A percentile compares a stretch with the other conserved stretches of the same genome.
Conservation (phyloP, 208 protist genomes). For the Wallacemonas sp. region DNA sequence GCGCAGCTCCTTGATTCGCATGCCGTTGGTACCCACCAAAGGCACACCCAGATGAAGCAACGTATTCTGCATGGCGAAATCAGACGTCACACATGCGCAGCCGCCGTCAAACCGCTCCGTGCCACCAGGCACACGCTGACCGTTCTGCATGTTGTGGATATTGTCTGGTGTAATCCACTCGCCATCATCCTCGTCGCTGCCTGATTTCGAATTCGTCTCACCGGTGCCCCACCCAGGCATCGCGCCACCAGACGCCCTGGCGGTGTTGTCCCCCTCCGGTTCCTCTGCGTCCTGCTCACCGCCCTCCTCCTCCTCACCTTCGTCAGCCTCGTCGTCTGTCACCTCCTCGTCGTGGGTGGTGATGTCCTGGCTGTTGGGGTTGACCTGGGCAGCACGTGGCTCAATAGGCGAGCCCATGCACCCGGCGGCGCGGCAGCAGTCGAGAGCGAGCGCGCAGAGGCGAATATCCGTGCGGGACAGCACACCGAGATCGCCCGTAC, state of each 20-base stretch:
- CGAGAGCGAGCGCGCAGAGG: conserved; percentile 80
- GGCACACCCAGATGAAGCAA: conserved; percentile 90
- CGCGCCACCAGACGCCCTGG: background rate
- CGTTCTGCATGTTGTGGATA: conserved; percentile 40
- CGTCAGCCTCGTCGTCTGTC: conserved; percentile 17
- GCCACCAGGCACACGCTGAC: conserved; percentile 5
- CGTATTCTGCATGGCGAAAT: conserved; percentile 96
- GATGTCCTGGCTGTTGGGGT: conserved; percentile 24
- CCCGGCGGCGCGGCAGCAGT: conserved; percentile 59
- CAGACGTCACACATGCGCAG: conserved; percentile 93
- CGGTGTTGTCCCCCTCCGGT: conserved; percentile 37
- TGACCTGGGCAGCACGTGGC: conserved; percentile 54
- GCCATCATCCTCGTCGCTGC: conserved; percentile 46
- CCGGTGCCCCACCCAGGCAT: conserved; percentile 25
- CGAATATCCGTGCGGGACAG: conserved; percentile 91
- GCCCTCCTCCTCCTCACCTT: conserved; percentile 30
- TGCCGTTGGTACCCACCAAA: conserved; percentile 83
- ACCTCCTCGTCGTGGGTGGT: conserved; percentile 13
- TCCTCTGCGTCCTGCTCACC: conserved; percentile 13
- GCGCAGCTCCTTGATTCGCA: conserved; percentile 86
- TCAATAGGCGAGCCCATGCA: conserved; percentile 48
- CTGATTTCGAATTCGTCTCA: conserved; percentile 35
- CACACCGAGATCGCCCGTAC: conserved; percentile 88
- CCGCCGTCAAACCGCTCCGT: conserved; percentile 58
- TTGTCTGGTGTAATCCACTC: conserved; percentile 94